Evolutionary conservation across 257 asterid genomes (phyloP).

Genomic region (Solanum pinnatisectum): DNA sequence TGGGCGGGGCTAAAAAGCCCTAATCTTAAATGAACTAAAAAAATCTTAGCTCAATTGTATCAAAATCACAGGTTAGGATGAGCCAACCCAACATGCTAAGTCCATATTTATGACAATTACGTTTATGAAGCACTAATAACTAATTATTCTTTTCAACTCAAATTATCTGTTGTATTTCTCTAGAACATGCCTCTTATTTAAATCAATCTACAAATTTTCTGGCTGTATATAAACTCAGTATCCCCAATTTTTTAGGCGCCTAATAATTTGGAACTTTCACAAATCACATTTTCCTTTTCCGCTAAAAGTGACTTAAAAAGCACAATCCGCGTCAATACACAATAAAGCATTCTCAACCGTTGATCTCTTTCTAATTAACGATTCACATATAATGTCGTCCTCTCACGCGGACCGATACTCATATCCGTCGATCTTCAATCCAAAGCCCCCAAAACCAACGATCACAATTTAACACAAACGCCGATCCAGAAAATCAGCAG

Average conservation of each 20-base stretch:
- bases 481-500: background rate
- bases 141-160: background rate
- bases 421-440: background rate
- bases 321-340: conserved; percentile 11
- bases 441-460: background rate
- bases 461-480: background rate
- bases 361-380: background rate
- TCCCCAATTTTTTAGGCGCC: background rate
- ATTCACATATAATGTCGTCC: background rate
- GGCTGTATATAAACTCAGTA: background rate
- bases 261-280: background rate
- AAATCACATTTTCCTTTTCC: background rate
- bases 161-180: background rate
- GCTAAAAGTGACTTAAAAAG: conserved; percentile 9
- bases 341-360: background rate
- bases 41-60: background rate
- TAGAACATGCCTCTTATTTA: too few relatives aligned
- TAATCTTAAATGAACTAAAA: too few relatives aligned
- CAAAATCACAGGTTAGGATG: background rate
- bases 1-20: too few relatives aligned
- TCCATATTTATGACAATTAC: too few relatives aligned
- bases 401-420: background rate
- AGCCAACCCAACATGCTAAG: background rate
- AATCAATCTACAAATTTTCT: background rate
- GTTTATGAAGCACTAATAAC: background rate